Evolutionary conservation across 805 yeast genomes (phyloP).

Genomic region (Candida ficus): DNA sequence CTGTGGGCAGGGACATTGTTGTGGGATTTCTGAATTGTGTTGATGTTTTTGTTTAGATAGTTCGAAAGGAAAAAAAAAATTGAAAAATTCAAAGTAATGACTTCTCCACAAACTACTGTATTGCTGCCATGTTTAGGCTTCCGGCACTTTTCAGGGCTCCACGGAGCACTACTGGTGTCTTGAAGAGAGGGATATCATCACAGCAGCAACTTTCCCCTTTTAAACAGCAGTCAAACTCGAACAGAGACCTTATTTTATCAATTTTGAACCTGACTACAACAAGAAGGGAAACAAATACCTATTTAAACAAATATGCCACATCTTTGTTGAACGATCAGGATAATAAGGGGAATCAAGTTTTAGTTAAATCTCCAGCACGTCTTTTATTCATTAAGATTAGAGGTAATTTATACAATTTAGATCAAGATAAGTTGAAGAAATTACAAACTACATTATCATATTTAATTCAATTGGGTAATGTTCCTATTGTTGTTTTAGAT

Average conservation of each 20-base stretch:
- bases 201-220: not conserved
- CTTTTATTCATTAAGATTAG: slow-evolving; percentile 25
- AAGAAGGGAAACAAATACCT: slow-evolving; percentile 83
- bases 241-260: slow-evolving; percentile 70
- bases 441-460: slow-evolving; percentile 19
- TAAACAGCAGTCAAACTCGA: slow-evolving; percentile 33
- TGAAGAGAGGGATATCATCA: no score
- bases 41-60: not conserved
- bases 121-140: not conserved
- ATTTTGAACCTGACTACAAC: slow-evolving; percentile 89
- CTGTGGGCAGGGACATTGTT: slow-evolving; percentile 7
- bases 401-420: slow-evolving; percentile 19
- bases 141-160: not conserved
- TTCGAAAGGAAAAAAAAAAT: no score
- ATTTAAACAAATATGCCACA: slow-evolving; percentile 63
- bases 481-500: slow-evolving; percentile 19
- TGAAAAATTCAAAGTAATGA: not conserved
- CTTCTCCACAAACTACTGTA: not conserved
- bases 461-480: slow-evolving; percentile 19
- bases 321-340: not conserved
- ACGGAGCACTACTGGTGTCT: not conserved
- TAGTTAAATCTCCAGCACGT: slow-evolving; percentile 25
- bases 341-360: slow-evolving; percentile 1
- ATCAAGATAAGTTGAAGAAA: slow-evolving; percentile 10
- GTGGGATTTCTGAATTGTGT: not conserved